Percentiles rank a stretch among this genome's conserved stretches.
Evolutionary conservation across 257 asterid species (phyloP).

Genomic region (Jasminum sambac): DNA sequence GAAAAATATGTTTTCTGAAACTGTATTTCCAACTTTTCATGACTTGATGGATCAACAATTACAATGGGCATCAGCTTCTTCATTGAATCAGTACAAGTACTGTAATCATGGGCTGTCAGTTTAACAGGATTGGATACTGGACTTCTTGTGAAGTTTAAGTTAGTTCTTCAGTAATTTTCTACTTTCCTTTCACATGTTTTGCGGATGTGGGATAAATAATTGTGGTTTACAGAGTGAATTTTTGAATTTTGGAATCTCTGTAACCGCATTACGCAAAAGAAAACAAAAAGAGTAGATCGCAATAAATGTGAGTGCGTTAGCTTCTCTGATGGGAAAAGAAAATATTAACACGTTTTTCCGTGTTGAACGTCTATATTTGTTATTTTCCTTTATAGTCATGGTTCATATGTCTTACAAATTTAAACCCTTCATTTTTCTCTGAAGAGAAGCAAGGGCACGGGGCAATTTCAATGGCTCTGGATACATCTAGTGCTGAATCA

Average conservation of each 20-base stretch:
- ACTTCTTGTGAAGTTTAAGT: constrained; percentile 13
- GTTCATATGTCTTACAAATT: background rate
- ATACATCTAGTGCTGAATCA: constrained; percentile 40
- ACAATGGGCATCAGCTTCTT: background rate
- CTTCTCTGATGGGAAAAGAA: constrained; percentile 1
- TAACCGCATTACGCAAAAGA: background rate
- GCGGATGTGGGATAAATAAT: background rate
- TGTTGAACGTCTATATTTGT: background rate
- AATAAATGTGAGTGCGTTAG: constrained; percentile 6
- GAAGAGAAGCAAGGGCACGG: constrained; percentile 34
- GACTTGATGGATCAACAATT: constrained; percentile 5
- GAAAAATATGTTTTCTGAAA: constrained; percentile 20
- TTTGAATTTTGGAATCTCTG: background rate
- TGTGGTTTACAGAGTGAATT: constrained; percentile 4
- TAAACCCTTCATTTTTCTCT: constrained; percentile 17
- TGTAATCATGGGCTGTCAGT: constrained; percentile 21
- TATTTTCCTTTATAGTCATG: background rate
- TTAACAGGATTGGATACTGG: background rate
- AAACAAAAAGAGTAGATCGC: constrained; percentile 1
- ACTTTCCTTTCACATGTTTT: constrained; percentile 7
- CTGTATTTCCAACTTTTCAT: constrained; percentile 5
- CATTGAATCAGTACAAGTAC: constrained; percentile 5
- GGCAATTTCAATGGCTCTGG: constrained; percentile 48
- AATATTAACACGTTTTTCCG: background rate
- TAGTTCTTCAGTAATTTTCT: constrained; percentile 6